phyloP scores from a whole-genome alignment of 192 early-diverging fungal genomes.

The Coemansia sp. region DNA sequence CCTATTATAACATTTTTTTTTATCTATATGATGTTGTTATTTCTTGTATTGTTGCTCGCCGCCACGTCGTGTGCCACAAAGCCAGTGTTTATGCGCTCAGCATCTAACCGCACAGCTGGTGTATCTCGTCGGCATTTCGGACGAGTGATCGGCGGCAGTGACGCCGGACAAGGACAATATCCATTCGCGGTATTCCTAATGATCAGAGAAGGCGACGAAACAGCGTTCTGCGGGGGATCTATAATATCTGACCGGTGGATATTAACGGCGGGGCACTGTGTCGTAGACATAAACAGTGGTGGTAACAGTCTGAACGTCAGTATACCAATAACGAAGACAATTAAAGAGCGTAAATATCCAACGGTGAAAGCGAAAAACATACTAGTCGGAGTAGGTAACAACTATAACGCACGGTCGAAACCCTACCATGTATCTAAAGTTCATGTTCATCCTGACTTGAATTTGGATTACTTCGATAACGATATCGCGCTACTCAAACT shows the following conservation, averaged over 20 bases:
- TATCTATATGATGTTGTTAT: background rate
- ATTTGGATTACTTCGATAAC: constrained; percentile 52
- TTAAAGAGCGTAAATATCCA: constrained; percentile 11
- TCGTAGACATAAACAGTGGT: constrained; percentile 18
- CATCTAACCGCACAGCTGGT: background rate
- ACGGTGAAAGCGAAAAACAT: constrained; percentile 26
- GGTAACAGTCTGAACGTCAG: constrained; percentile 28
- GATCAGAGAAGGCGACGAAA: constrained; percentile 35
- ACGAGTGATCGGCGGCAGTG: constrained; percentile 51
- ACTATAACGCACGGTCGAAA: constrained; percentile 6
- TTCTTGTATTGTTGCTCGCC: background rate
- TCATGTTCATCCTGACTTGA: constrained; percentile 31
- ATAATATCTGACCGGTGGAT: constrained; percentile 47
- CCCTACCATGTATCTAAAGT: constrained; percentile 32
- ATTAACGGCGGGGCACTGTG: constrained; percentile 55
- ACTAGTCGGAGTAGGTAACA: constrained; percentile 33
- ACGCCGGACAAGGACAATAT: constrained; percentile 23
- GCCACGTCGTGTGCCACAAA: background rate
- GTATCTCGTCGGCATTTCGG: constrained; percentile 18
- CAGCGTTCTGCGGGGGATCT: constrained; percentile 49
- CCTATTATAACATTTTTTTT: background rate
- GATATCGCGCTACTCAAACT: constrained; percentile 55
- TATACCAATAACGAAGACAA: constrained; percentile 2
- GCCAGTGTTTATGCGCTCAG: constrained; percentile 14
- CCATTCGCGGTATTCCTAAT: constrained; percentile 50